A percentile compares a stretch with the other conserved stretches of the same genome.
phyloP scores from a whole-genome alignment of 2,329 filamentous ascomycete genomes.

The Amylocarpus encephaloides region DNA sequence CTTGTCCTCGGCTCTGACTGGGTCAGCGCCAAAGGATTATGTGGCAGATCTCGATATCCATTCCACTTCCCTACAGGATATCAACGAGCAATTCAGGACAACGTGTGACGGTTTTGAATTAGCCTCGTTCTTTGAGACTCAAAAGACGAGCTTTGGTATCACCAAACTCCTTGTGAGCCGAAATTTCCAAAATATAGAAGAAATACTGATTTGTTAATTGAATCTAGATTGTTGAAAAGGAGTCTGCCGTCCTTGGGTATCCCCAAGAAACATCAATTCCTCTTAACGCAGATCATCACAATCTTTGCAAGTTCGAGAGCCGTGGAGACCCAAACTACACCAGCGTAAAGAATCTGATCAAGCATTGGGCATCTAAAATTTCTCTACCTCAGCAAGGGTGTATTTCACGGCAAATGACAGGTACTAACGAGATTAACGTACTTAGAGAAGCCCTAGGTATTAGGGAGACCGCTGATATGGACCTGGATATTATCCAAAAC shows the following conservation, averaged over 20 bases:
- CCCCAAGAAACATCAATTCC: conserved; percentile 22
- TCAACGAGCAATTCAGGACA: conserved; percentile 41
- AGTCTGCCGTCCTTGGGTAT: conserved; percentile 29
- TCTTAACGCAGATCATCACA: conserved; percentile 30
- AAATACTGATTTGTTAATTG: background rate
- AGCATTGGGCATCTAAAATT: background rate
- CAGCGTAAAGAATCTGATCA: conserved; percentile 10
- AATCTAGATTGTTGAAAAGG: conserved; percentile 26
- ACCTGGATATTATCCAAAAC: background rate
- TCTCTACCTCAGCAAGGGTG: background rate
- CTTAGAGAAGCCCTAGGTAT: background rate
- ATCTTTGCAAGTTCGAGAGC: conserved; percentile 28
- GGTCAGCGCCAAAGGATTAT: conserved; percentile 29
- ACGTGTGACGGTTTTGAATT: conserved; percentile 33
- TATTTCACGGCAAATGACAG: background rate
- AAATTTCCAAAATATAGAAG: background rate
- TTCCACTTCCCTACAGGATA: conserved; percentile 32
- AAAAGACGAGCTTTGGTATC: conserved; percentile 26
- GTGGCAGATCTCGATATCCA: conserved; percentile 35
- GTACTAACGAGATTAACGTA: background rate
- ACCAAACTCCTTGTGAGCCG: conserved; percentile 10
- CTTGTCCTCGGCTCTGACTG: conserved; percentile 6
- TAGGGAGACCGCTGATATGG: background rate
- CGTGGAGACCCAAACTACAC: conserved; percentile 16
- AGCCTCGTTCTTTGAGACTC: conserved; percentile 42